Base-by-base conservation (phyloP, 2,329 filamentous ascomycete species). In the Cryphonectria japonica region DNA sequence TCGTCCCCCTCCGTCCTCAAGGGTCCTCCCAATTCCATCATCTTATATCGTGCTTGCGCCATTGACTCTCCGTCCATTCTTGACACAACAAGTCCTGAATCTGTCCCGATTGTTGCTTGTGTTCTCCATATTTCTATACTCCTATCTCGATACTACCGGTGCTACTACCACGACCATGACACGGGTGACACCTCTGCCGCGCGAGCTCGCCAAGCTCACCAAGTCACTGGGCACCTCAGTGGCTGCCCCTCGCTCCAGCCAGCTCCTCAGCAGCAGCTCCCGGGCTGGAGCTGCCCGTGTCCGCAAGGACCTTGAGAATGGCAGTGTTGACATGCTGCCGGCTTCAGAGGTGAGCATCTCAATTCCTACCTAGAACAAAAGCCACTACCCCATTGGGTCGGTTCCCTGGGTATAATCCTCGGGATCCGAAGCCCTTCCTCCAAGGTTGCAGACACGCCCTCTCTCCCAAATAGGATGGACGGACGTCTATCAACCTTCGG, bases 221-320 rank as follows among this genome's bases (percentile, higher is more conserved):
- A 83, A 85, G 73, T 80, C 82, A 64, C 76, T 87, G 73, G 79
- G 81, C 77, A 80, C 84, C 71, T 80, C 84, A n/a, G 78, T 83
- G 32, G 77, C 81, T 32, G 75, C 79, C 39, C 75, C 78, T 66
- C 79, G 79, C 63, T 77, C 78, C 43, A 77, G 76, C 73, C 76
- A 82, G 46, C 75, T 81, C 62, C 77, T 81, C 75, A 78, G 78
- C 75, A 79, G 77, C 66, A 75, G 76, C 67, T 78, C 81, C 75
- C 79, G 79, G 72, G 76, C 80, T 54, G 80, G 80, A 73, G 80
- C 82, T 60, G 76, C 78, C 68, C 78, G 84, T 64, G 82, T 82
- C 79, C 84, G 83, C 73, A 85, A 85, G 77, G 85, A 85, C 74
- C 83, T 83, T 65, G 84, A 86, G 74, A 80, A 83, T 32, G 60